These are phyloP conservation scores for Ophiosphaerella korrae DNA, from an alignment of 2,329 filamentous ascomycete genomes.

Conservation along the genomic window DNA sequence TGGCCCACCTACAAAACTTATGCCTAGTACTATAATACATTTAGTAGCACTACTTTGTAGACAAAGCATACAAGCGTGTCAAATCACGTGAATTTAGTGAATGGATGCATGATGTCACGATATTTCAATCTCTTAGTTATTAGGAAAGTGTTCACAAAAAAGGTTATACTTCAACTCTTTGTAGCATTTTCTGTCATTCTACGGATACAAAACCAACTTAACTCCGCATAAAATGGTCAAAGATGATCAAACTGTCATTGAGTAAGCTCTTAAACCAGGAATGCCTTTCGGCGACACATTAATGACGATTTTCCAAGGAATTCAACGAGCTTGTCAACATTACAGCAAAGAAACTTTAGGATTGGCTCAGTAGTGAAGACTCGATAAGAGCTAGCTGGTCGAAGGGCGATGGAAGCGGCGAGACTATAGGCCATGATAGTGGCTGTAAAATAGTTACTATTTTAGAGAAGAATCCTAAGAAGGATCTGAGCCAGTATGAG, in stretches of 20 bases:
- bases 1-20: too few species aligned
- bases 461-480: constrained; percentile 65
- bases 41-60: too few species aligned
- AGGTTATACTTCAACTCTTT: too few species aligned
- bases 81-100: too few species aligned
- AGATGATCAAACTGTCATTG: constrained; percentile 57
- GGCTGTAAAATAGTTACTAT: constrained; percentile 69
- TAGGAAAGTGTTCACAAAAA: too few species aligned
- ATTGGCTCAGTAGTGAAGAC: constrained; percentile 65
- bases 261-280: constrained; percentile 37
- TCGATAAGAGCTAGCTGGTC: constrained; percentile 64
- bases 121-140: too few species aligned
- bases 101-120: too few species aligned
- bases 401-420: constrained; percentile 60
- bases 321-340: constrained; percentile 73
- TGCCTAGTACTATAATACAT: too few species aligned
- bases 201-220: too few species aligned
- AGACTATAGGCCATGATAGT: constrained; percentile 67
- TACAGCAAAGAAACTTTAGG: constrained; percentile 63
- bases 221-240: constrained; percentile 54
- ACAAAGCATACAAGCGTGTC: too few species aligned
- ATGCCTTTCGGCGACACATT: background rate
- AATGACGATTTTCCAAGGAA: constrained; percentile 51
- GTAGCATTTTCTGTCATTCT: too few species aligned
- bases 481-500: constrained; percentile 61